Percentiles rank a stretch among this genome's conserved stretches.
Conservation (phyloP, 768 basidiomycete genomes). For the Chalciporus piperatus region DNA sequence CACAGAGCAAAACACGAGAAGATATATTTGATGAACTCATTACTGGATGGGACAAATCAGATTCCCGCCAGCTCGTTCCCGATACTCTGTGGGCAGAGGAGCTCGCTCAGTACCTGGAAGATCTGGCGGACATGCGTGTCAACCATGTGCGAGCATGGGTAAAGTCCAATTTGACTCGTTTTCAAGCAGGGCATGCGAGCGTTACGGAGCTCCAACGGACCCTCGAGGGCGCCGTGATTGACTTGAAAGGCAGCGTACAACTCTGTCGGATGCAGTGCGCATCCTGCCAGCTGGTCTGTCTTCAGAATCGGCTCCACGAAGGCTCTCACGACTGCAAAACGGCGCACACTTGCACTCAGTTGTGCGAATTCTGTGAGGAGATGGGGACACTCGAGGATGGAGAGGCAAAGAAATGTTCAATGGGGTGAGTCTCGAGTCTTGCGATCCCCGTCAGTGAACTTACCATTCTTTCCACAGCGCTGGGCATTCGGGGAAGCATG, state of each 20-base stretch:
- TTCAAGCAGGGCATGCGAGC: constrained; percentile 43
- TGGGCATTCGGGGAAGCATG: constrained; percentile 52
- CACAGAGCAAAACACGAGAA: constrained; percentile 12
- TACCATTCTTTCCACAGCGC: constrained; percentile 35
- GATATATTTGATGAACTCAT: constrained; percentile 14
- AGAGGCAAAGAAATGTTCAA: constrained; percentile 37
- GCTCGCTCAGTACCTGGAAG: constrained; percentile 39
- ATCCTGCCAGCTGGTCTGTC: constrained; percentile 48
- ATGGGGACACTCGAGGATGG: constrained; percentile 25
- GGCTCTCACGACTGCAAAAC: constrained; percentile 50
- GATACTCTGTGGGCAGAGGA: constrained; percentile 44
- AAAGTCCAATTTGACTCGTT: constrained; percentile 45
- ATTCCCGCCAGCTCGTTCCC: constrained; percentile 30
- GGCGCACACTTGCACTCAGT: constrained; percentile 41
- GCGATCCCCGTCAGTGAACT: not conserved
- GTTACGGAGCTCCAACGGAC: constrained; percentile 43
- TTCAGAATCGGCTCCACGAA: constrained; percentile 46
- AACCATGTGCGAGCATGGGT: constrained; percentile 52
- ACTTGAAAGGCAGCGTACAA: constrained; percentile 46
- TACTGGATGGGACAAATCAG: constrained; percentile 30
- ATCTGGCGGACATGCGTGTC: constrained; percentile 44
- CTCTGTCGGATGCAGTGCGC: constrained; percentile 51
- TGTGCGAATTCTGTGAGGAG: constrained; percentile 43
- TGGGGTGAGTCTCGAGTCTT: constrained; percentile 37
- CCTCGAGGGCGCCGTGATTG: constrained; percentile 42